These are phyloP conservation scores for Grosmannia huntii DNA, from an alignment of 2,329 filamentous ascomycete species.

Conservation along the genomic window DNA sequence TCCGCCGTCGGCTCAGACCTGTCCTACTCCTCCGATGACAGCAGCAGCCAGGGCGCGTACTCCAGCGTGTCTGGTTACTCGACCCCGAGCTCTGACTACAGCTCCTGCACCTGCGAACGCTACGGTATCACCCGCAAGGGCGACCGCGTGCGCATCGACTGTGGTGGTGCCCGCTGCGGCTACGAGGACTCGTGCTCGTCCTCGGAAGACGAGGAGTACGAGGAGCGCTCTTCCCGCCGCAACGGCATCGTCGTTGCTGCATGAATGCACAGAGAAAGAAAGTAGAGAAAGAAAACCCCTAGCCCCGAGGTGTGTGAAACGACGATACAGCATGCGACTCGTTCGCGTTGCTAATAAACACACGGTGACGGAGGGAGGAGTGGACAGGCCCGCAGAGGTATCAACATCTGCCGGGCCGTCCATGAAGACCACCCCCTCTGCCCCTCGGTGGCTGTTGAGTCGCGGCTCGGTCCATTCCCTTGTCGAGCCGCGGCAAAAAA, in stretches of 20 bases:
- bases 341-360: background rate
- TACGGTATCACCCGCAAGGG: constrained; percentile 92
- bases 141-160: constrained; percentile 91
- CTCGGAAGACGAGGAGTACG: constrained; percentile 46
- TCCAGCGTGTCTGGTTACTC: constrained; percentile 68
- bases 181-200: constrained; percentile 65
- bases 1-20: constrained; percentile 53
- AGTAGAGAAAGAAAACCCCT: background rate
- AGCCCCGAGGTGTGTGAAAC: background rate
- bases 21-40: constrained; percentile 61
- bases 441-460: background rate
- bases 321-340: background rate
- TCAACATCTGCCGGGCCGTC: background rate
- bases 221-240: constrained; percentile 37
- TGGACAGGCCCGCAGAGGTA: background rate
- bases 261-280: constrained; percentile 11
- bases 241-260: constrained; percentile 48
- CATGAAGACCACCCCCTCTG: background rate
- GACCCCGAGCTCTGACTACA: constrained; percentile 63
- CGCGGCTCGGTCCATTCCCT: constrained; percentile 6
- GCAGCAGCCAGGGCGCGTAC: constrained; percentile 42
- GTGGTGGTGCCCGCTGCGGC: constrained; percentile 77
- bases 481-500: constrained; percentile 2
- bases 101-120: constrained; percentile 82
- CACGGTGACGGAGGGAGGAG: background rate